Conservation (phyloP, 2,329 filamentous ascomycete genomes). For the Graphilbum sp. region DNA sequence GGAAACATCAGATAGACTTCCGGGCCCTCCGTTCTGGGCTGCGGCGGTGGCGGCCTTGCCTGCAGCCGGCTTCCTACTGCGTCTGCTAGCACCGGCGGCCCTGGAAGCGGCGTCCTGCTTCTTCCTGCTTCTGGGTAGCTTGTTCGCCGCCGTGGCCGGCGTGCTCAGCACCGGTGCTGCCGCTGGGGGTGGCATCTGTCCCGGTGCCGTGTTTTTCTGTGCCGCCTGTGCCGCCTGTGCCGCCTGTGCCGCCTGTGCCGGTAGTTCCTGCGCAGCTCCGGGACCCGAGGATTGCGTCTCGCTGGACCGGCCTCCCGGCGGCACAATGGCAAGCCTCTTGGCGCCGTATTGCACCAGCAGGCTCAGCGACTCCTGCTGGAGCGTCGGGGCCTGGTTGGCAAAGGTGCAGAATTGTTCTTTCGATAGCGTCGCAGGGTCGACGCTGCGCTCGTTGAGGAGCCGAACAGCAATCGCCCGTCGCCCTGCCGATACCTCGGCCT, state of each 20-base stretch:
- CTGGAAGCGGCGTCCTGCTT: not conserved
- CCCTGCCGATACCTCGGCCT: constrained; percentile 4
- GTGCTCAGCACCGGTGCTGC: no score
- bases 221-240: no score
- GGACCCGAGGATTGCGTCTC: no score
- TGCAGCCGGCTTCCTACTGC: no score
- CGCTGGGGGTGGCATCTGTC: no score
- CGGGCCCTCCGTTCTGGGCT: no score
- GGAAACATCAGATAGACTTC: no score
- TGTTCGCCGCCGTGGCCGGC: not conserved
- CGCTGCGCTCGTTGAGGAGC: constrained; percentile 27
- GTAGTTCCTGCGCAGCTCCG: no score
- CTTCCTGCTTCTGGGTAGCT: not conserved
- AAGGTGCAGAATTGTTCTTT: constrained; percentile 42
- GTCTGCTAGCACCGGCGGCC: no score
- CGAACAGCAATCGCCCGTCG: constrained; percentile 16
- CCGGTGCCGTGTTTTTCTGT: no score
- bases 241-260: no score
- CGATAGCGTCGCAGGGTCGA: constrained; percentile 36
- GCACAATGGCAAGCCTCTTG: constrained; percentile 38
- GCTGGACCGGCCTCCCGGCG: constrained; percentile 25
- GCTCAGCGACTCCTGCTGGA: constrained; percentile 36
- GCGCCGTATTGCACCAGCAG: constrained; percentile 43
- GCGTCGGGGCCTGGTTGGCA: constrained; percentile 38
- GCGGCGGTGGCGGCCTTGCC: no score